A percentile compares a stretch with the other conserved stretches of the same genome.
These are phyloP conservation scores for Stentor roeselii DNA, from an alignment of 73 alveolate species.

Conservation along the genomic window DNA sequence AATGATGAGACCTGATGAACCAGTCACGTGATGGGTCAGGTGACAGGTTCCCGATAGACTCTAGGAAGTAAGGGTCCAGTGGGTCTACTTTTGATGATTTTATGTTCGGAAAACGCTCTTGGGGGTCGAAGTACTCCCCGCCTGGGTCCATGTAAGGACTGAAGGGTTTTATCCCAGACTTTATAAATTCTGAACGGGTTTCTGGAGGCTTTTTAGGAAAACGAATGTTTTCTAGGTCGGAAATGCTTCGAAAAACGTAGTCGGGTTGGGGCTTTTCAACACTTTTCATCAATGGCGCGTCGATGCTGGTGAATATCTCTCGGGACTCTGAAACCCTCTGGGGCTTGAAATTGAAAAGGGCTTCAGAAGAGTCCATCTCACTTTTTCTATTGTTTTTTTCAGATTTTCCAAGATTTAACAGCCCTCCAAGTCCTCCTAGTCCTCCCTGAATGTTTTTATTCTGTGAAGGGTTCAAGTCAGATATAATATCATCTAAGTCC, in stretches of 20 bases:
- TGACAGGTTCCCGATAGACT: slow-evolving; percentile 30
- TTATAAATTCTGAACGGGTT: slow-evolving; percentile 12
- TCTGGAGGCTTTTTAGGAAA: neutral
- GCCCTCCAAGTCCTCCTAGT: too few species aligned
- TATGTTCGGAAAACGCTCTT: slow-evolving; percentile 48
- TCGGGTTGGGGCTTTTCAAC: neutral
- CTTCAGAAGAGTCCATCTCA: neutral
- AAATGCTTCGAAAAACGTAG: neutral
- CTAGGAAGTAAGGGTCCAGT: slow-evolving; percentile 43
- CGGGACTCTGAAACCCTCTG: neutral
- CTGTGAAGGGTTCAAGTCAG: neutral
- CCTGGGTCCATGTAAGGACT: slow-evolving; percentile 21
- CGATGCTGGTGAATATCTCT: slow-evolving; percentile 6
- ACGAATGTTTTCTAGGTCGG: neutral
- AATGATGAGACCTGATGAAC: slow-evolving; percentile 89
- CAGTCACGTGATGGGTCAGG: slow-evolving; percentile 41
- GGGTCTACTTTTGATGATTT: slow-evolving; percentile 43
- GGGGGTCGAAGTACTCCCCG: slow-evolving; percentile 54
- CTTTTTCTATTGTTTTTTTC: neutral
- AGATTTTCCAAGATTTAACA: too few species aligned
- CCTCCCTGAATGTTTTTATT: neutral
- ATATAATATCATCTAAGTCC: slow-evolving; percentile 4
- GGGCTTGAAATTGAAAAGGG: neutral
- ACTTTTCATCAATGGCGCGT: neutral
- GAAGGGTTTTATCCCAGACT: neutral